Evolutionary conservation across 768 basidiomycete species (phyloP), one percentile per base, ranked within the genome.

Genomic region (Dioszegia hungarica): DNA sequence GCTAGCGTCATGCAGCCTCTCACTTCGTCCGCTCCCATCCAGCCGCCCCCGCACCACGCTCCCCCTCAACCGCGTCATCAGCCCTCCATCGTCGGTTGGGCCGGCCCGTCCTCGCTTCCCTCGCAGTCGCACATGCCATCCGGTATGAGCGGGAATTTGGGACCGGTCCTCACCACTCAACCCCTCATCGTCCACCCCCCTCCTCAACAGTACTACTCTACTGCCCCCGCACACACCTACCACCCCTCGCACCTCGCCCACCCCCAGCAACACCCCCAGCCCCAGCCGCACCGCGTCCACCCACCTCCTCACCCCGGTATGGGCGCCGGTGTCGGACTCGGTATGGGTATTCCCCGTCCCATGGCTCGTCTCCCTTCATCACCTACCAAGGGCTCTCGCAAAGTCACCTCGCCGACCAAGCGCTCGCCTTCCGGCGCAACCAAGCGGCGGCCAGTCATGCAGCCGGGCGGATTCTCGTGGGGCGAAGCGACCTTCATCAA

Each of bases 401-500:
- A 63, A 43, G 55, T 56, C 5, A 52, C 56, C 12, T 58, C 64
- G 24, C 66, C 65, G 3, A 19, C 59, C 33, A 69, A 69, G 25
- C 56, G 67, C 36, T 56, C 63, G 11, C 67, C 70, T 12, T 63
- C 67, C 5, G 56, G 57, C 11, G 66, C 58, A 36, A 22, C 41
- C 41, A 37, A 14, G 10, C 46, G 61, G 17, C 53, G 55, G 24
- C 28, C 34, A 15, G 38, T 40, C 5, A 41, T 56, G 19, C 43
- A 46, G 14, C 48, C 47, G 1, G 67, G 67, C 20, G 64, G 60
- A 0, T 69, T 72, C 66, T 60, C 58, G 11, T 69, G 68, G 61
- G 63, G 65, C 34, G 67, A 69, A 49, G 54, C 66, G 37, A 67
- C 74, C 0, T 77, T 77, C 55, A 74, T 77, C 73, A 77, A 77